Evolutionary conservation across 2,329 filamentous ascomycete species (phyloP).

Genomic region (Rutstroemia sydowiana): DNA sequence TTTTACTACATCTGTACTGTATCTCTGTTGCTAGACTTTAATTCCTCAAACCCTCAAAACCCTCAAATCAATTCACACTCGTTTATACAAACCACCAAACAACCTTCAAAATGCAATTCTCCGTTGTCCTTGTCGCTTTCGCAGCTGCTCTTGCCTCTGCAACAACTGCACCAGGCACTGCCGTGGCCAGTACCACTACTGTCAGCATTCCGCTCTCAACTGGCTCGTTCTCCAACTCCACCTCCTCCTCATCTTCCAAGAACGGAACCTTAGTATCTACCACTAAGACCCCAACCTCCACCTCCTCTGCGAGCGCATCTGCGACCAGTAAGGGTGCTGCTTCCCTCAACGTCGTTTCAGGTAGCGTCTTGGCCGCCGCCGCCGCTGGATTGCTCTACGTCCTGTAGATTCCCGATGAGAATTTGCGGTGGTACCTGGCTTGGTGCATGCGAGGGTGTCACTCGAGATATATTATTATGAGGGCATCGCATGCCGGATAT

Average conservation of each 20-base stretch:
- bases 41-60: too few species aligned
- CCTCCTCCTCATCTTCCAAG: neutral
- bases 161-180: slow-evolving; percentile 8
- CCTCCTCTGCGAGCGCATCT: neutral
- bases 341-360: slow-evolving; percentile 2
- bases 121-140: slow-evolving; percentile 12
- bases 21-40: too few species aligned
- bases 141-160: slow-evolving; percentile 14
- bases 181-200: slow-evolving; percentile 5
- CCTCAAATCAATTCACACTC: neutral
- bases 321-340: slow-evolving; percentile 4
- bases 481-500: slow-evolving; percentile 3
- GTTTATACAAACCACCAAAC: neutral
- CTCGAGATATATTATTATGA: slow-evolving; percentile 6
- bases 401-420: slow-evolving; percentile 1
- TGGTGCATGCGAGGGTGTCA: slow-evolving; percentile 6
- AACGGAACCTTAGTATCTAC: slow-evolving; percentile 3
- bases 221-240: slow-evolving; percentile 4
- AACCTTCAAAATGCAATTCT: slow-evolving; percentile 12
- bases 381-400: slow-evolving; percentile 9
- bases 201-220: neutral
- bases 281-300: neutral
- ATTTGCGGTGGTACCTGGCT: slow-evolving; percentile 8
- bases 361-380: slow-evolving; percentile 1
- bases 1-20: slow-evolving; percentile 3